A percentile compares a stretch with the other conserved stretches of the same genome.
phyloP scores from a whole-genome alignment of 2,329 filamentous ascomycete species.

The Didymella glomerata region DNA sequence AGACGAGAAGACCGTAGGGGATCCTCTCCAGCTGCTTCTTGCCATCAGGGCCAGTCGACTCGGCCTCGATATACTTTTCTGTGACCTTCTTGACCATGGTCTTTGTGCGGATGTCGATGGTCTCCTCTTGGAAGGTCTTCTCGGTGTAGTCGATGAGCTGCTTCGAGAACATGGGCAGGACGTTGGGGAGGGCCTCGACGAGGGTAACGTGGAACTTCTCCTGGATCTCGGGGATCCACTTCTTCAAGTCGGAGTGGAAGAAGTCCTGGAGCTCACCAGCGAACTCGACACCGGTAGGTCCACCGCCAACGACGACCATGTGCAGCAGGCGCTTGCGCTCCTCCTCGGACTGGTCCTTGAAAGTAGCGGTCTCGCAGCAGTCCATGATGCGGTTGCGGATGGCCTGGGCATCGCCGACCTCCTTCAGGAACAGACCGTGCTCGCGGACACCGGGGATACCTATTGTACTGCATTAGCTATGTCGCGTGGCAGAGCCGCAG shows the following conservation, averaged over 20 bases:
- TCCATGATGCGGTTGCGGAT: slow-evolving; percentile 99
- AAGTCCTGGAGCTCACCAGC: slow-evolving; percentile 98
- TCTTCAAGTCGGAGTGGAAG: slow-evolving; percentile 97
- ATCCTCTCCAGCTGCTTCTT: slow-evolving; percentile 82
- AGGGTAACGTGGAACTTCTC: slow-evolving; percentile 97
- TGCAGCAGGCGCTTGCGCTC: slow-evolving; percentile 94
- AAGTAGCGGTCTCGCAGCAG: slow-evolving; percentile 96
- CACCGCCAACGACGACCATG: slow-evolving; percentile 89
- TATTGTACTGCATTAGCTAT: slow-evolving; percentile 43
- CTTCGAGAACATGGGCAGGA: slow-evolving; percentile 98
- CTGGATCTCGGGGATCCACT: slow-evolving; percentile 95
- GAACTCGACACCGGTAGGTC: slow-evolving; percentile 97
- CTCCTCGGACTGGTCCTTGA: slow-evolving; percentile 91
- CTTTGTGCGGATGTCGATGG: slow-evolving; percentile 96
- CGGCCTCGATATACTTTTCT: slow-evolving; percentile 90
- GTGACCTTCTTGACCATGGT: slow-evolving; percentile 99
- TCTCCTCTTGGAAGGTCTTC: slow-evolving; percentile 98
- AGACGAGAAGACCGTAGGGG: slow-evolving; percentile 94
- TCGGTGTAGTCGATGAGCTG: slow-evolving; percentile 99
- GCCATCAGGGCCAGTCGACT: slow-evolving; percentile 81
- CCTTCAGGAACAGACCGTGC: slow-evolving; percentile 97
- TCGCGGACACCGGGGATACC: slow-evolving; percentile 92
- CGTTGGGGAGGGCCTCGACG: slow-evolving; percentile 95
- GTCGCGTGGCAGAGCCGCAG: background rate
- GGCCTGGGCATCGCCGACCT: slow-evolving; percentile 92